Percentiles rank a stretch among this genome's conserved stretches.
Evolutionary conservation across 805 yeast species (phyloP).

Genomic region (Starmera caribaea): DNA sequence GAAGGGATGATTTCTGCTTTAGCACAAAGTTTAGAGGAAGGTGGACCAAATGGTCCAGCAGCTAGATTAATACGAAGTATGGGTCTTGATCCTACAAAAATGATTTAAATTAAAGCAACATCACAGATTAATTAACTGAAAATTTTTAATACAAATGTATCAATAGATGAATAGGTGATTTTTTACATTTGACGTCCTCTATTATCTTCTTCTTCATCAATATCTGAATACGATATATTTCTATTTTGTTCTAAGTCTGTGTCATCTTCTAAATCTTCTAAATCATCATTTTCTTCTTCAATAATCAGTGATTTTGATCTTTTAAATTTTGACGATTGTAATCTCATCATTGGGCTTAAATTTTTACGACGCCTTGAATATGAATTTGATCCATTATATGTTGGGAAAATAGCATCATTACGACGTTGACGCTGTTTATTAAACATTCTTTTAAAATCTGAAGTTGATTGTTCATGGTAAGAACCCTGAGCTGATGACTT

Average conservation of each 20-base stretch:
- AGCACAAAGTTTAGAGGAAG: conserved; percentile 19
- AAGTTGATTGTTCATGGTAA: conserved; percentile 27
- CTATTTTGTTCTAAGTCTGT: conserved; percentile 11
- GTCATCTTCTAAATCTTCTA: conserved; percentile 9
- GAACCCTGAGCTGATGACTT: conserved; percentile 28
- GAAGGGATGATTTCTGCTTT: conserved; percentile 15
- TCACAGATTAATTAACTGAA: background rate
- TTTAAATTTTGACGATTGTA: conserved; percentile 12
- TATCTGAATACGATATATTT: conserved; percentile 10
- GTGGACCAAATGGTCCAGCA: conserved; percentile 26
- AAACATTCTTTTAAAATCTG: conserved; percentile 15
- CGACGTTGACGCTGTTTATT: conserved; percentile 1
- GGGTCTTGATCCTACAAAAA: conserved; percentile 11
- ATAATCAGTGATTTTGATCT: conserved; percentile 12
- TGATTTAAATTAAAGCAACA: background rate
- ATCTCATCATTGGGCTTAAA: conserved; percentile 19
- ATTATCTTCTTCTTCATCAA: conserved; percentile 11
- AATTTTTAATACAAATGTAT: too few species aligned
- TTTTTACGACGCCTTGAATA: conserved; percentile 11
- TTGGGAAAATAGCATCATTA: conserved; percentile 10
- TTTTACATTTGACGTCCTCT: conserved; percentile 3
- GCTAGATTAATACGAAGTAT: conserved; percentile 23
- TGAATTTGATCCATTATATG: background rate
- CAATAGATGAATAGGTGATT: too few species aligned
- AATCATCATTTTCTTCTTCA: conserved; percentile 16